Percentiles rank a stretch among this genome's conserved stretches.
Conservation (phyloP, 768 basidiomycete genomes). For the Lactarius hengduanensis region DNA sequence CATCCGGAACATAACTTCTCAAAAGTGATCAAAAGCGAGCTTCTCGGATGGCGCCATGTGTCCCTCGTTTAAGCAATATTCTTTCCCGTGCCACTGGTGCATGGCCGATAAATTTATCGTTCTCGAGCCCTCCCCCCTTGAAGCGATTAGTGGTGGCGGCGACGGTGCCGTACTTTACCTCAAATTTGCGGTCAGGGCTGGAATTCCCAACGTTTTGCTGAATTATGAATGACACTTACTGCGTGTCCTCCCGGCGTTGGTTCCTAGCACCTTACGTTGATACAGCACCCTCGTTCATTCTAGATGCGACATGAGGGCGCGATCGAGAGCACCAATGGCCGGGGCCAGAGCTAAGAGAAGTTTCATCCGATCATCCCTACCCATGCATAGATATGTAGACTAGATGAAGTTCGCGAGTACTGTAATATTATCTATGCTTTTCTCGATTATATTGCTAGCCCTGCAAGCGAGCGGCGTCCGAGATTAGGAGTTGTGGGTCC, state of each 20-base stretch:
- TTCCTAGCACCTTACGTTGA: slow-evolving; percentile 27
- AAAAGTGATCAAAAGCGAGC: not conserved
- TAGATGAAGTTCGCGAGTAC: not conserved
- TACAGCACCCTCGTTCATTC: slow-evolving; percentile 17
- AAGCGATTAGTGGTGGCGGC: slow-evolving; percentile 6
- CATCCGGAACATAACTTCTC: slow-evolving; percentile 14
- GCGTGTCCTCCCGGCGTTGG: slow-evolving; percentile 5
- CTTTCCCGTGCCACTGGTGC: slow-evolving; percentile 2
- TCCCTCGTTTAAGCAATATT: slow-evolving; percentile 1
- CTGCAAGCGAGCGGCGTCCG: not conserved
- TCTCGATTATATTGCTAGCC: not conserved
- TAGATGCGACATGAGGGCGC: slow-evolving; percentile 17
- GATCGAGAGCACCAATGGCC: slow-evolving; percentile 25
- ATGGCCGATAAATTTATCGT: not conserved
- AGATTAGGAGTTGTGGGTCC: slow-evolving; percentile 6
- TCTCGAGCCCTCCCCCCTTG: not conserved
- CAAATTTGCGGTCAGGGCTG: slow-evolving; percentile 19
- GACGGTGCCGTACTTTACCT: slow-evolving; percentile 24
- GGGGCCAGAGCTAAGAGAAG: slow-evolving; percentile 13
- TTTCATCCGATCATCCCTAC: slow-evolving; percentile 2
- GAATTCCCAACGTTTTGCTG: not conserved
- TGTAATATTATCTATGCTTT: not conserved
- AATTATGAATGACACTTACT: slow-evolving; percentile 18
- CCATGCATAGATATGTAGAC: not conserved
- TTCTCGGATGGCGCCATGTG: not conserved